These are phyloP conservation scores for Aspergillus sclerotioniger DNA, from an alignment of 495 filamentous ascomycete genomes.

Conservation along the genomic window DNA sequence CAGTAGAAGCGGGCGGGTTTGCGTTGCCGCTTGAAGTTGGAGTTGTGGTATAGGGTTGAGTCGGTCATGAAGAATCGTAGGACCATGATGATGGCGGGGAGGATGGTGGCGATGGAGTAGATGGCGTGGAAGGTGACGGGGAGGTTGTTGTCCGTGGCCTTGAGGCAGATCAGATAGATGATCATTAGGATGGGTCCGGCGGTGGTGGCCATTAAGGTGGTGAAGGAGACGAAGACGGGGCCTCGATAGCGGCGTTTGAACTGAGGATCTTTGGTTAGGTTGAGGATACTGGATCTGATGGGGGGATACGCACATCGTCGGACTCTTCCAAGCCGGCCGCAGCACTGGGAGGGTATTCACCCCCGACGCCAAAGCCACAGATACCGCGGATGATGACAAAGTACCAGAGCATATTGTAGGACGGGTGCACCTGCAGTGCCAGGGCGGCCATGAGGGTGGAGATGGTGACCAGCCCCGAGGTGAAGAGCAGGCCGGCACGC, in stretches of 20 bases:
- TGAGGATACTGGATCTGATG: neutral
- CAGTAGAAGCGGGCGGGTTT: conserved; percentile 23
- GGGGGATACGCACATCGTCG: conserved; percentile 22
- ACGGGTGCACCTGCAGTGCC: conserved; percentile 30
- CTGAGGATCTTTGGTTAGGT: conserved; percentile 7
- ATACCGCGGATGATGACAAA: conserved; percentile 35
- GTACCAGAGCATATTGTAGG: conserved; percentile 37
- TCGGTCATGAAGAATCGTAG: conserved; percentile 36
- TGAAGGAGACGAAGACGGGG: conserved; percentile 37
- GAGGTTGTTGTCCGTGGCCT: conserved; percentile 35
- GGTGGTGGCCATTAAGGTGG: conserved; percentile 35
- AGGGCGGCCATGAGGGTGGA: conserved; percentile 37
- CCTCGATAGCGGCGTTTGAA: conserved; percentile 27
- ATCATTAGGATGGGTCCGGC: conserved; percentile 34
- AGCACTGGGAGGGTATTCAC: conserved; percentile 36
- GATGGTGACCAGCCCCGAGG: conserved; percentile 31
- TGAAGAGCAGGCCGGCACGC: conserved; percentile 30
- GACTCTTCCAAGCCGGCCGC: conserved; percentile 36
- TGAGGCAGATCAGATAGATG: conserved; percentile 33
- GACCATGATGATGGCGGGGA: conserved; percentile 29
- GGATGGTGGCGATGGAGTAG: conserved; percentile 33
- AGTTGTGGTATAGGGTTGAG: conserved; percentile 32
- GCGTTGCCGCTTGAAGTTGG: conserved; percentile 26
- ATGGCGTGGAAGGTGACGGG: conserved; percentile 32
- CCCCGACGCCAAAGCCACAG: conserved; percentile 34